Base-by-base conservation (phyloP, 805 yeast genomes). In the Ogataea siamensis region DNA sequence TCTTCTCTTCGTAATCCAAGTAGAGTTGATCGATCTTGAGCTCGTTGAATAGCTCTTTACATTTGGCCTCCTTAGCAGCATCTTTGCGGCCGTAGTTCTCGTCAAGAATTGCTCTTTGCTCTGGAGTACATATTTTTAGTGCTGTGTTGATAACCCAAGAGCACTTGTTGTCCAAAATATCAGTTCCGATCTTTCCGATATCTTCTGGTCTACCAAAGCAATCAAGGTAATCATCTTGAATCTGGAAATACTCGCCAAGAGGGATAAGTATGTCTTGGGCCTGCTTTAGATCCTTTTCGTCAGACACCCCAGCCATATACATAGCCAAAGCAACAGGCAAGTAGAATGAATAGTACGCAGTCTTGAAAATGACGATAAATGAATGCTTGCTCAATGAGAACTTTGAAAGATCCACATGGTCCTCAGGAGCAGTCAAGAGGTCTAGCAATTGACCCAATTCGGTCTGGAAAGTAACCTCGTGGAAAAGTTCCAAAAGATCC, bases 101-200 rank as follows among this genome's bases (percentile, higher is more conserved):
- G 57, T 93, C 98, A 50, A 93, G 75, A 3, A 83, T 43, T 50
- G 71, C 63, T 65, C 97, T 83, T 70, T 93, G 97, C 47, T 80
- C 93, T 28, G 87, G 77, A 18, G 76, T 72, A 37, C 77, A 91
- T 50, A 80, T 68, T 61, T 82, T 74, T 54, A 93, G 76, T 6
- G 99, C 99, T 53, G 87, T 85, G 73, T 93, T 93, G 55, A 93
- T 76, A 39, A 93, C 80, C 99, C 99, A 93, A 29, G 96, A 85
- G 67, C 99, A 93, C 67, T 93, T 93, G 78, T 93, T 93, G 67
- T 93, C 99, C 69, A 85, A 85, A 59, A 93, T 93, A 63, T 93
- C 99, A 43, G 99, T 93, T 52, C 99, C 99, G 53, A 93, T 87
- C 73, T 93, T 93, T 47, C 99, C 99, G 58, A 89, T 93, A 57